Conservation (phyloP, 2,329 filamentous ascomycete species). For the Trichoderma lentiforme region DNA sequence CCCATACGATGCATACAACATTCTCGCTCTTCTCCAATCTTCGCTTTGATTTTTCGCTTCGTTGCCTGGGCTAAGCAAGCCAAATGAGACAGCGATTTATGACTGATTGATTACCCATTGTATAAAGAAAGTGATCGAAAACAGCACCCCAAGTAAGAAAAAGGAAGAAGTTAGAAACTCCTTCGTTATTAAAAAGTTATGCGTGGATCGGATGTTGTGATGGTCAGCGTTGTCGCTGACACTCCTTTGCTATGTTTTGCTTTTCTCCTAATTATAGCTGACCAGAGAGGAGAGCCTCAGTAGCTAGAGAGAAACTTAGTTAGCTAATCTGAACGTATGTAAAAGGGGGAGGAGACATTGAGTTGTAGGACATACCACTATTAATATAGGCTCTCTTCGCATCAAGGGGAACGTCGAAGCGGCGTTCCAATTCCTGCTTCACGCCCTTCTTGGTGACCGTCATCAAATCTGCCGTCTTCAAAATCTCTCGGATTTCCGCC, state of each 20-base stretch:
- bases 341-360: background rate
- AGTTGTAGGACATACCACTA: constrained; percentile 63
- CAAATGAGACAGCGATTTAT: background rate
- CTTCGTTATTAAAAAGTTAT: background rate
- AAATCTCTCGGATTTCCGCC: constrained; percentile 90
- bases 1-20: background rate
- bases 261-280: constrained; percentile 54
- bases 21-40: background rate
- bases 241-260: background rate
- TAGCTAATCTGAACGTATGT: background rate
- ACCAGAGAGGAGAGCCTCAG: constrained; percentile 74
- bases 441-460: constrained; percentile 98
- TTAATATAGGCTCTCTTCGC: constrained; percentile 90
- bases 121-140: background rate
- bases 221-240: background rate
- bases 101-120: background rate
- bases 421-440: constrained; percentile 85
- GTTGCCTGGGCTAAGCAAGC: background rate
- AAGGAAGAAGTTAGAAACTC: background rate
- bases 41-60: background rate
- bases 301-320: constrained; percentile 47
- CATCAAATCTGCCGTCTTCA: constrained; percentile 92
- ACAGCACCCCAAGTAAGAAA: background rate
- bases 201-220: background rate
- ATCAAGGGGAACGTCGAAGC: constrained; percentile 84